Conservation (phyloP, 2,329 filamentous ascomycete genomes). For the Fusarium sp. region DNA sequence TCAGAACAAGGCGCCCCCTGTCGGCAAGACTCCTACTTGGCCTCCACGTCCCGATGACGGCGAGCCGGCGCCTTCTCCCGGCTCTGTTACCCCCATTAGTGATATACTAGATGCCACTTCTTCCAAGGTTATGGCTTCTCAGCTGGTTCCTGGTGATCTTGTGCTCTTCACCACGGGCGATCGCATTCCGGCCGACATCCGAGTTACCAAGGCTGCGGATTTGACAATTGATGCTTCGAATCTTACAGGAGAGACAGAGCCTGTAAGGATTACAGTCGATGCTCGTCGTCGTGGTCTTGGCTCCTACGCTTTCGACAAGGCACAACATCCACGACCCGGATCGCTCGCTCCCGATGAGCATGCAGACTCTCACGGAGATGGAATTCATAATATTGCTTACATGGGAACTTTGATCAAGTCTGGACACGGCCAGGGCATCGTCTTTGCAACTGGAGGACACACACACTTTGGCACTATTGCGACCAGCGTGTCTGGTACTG, state of each 20-base stretch:
- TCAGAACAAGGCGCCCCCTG: constrained; percentile 48
- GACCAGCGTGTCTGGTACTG: constrained; percentile 91
- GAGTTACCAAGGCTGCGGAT: constrained; percentile 90
- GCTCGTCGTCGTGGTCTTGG: constrained; percentile 55
- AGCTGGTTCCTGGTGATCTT: constrained; percentile 91
- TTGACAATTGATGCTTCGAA: constrained; percentile 97
- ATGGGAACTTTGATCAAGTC: constrained; percentile 98
- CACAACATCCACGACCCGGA: constrained; percentile 54
- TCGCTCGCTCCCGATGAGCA: constrained; percentile 58
- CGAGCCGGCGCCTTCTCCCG: constrained; percentile 57
- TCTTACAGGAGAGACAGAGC: constrained; percentile 95
- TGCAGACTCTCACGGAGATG: constrained; percentile 74
- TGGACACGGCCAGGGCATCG: constrained; percentile 93
- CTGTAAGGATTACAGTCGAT: constrained; percentile 81
- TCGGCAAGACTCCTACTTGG: constrained; percentile 59
- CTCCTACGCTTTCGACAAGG: constrained; percentile 45
- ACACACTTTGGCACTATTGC: constrained; percentile 98
- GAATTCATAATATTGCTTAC: constrained; percentile 92
- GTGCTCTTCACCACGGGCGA: constrained; percentile 96
- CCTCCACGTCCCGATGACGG: constrained; percentile 58
- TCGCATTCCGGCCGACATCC: constrained; percentile 94
- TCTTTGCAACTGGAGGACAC: constrained; percentile 93
- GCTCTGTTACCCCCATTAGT: constrained; percentile 70
- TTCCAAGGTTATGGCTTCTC: constrained; percentile 85
- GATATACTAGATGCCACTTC: constrained; percentile 78